Evolutionary conservation across 2,329 filamentous ascomycete species (phyloP).

Genomic region (Sphaerulina vaccinii): DNA sequence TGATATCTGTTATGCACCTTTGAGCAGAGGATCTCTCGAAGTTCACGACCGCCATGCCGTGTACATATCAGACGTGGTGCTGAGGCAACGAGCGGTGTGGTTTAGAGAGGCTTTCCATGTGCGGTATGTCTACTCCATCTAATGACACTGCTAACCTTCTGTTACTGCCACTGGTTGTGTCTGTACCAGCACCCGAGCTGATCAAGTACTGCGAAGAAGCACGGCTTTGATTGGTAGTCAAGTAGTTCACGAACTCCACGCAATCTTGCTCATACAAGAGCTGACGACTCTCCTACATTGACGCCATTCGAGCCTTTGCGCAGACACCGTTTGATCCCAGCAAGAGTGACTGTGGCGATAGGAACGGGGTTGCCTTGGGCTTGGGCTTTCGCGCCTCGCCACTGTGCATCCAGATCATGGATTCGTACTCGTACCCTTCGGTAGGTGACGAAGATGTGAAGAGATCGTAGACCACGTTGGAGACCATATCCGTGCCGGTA

Average conservation of each 20-base stretch:
- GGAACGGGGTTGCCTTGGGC: constrained; percentile 33
- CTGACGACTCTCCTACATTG: constrained; percentile 61
- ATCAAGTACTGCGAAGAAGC: constrained; percentile 52
- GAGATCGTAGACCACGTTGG: constrained; percentile 63
- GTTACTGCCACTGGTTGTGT: constrained; percentile 5
- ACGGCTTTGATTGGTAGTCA: constrained; percentile 51
- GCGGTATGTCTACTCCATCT: too few species aligned
- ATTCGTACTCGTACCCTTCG: constrained; percentile 53
- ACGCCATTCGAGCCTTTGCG: constrained; percentile 57
- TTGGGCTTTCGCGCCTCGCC: too few species aligned
- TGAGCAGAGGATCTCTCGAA: too few species aligned
- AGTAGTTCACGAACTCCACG: constrained; percentile 57
- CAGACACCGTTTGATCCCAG: constrained; percentile 55
- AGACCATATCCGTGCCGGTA: constrained; percentile 49
- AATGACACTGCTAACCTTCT: constrained; percentile 14
- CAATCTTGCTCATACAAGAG: too few species aligned
- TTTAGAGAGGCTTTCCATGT: too few species aligned
- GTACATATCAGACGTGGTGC: too few species aligned
- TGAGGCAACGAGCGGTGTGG: too few species aligned
- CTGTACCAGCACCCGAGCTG: constrained; percentile 29
- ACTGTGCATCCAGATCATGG: constrained; percentile 72
- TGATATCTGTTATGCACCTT: too few species aligned
- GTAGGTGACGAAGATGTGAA: constrained; percentile 54
- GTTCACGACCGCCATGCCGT: too few species aligned
- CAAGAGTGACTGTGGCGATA: constrained; percentile 56